phyloP scores from a whole-genome alignment of 352 stramenopile genomes.

The Globisporangium uncinulatum region DNA sequence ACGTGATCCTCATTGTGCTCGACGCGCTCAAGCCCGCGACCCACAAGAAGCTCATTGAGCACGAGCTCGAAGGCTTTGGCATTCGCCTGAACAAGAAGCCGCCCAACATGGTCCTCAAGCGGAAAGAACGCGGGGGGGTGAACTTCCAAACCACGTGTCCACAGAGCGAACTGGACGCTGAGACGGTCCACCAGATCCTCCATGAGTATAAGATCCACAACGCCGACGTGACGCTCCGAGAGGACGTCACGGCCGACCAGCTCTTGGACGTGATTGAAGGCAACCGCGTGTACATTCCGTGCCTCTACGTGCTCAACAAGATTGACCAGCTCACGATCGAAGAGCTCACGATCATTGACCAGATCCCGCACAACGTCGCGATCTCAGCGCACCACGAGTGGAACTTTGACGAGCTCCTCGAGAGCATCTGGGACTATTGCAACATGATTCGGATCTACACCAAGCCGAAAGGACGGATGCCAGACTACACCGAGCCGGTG shows the following conservation, averaged over 20 bases:
- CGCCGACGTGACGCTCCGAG: conserved; percentile 93
- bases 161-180: conserved; percentile 91
- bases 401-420: conserved; percentile 97
- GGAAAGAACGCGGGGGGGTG: conserved; percentile 96
- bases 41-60: conserved; percentile 99
- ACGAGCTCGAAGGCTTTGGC: conserved; percentile 97
- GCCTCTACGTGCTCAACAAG: conserved; percentile 99
- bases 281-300: conserved; percentile 98
- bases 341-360: conserved; percentile 97
- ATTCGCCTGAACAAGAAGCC: conserved; percentile 98
- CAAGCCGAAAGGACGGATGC: conserved; percentile 94
- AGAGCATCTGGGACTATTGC: conserved; percentile 98
- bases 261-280: conserved; percentile 99
- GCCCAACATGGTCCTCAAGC: conserved; percentile 95
- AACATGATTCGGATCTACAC: conserved; percentile 98
- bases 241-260: conserved; percentile 97
- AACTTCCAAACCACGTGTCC: conserved; percentile 95
- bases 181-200: conserved; percentile 93
- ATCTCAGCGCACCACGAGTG: conserved; percentile 96
- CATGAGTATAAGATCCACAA: conserved; percentile 99
- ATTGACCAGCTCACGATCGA: conserved; percentile 99
- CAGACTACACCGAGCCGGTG: conserved; percentile 97
- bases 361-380: conserved; percentile 97
- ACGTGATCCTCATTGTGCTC: conserved; percentile 98
- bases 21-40: conserved; percentile 96